phyloP scores from a whole-genome alignment of 495 filamentous ascomycete genomes.

The Tuber microsphaerosporum region DNA sequence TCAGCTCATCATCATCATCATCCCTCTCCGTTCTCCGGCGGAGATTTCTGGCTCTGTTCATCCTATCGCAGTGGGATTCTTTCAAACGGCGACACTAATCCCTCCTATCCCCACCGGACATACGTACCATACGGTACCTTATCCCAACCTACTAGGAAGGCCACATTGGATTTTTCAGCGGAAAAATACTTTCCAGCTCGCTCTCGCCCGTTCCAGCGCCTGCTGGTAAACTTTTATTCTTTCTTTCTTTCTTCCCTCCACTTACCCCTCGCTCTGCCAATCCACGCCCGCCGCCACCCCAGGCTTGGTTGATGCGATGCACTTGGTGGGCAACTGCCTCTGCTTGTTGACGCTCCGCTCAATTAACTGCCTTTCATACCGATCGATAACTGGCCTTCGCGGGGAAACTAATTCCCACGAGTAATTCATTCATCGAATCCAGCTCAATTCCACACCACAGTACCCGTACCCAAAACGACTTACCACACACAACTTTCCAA shows the following conservation, averaged over 20 bases:
- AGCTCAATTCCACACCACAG: background rate
- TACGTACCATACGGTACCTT: background rate
- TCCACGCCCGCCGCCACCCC: background rate
- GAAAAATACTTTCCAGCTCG: slow-evolving; percentile 17
- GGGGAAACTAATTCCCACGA: slow-evolving; percentile 23
- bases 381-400: slow-evolving; percentile 7
- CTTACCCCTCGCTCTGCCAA: background rate
- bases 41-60: background rate
- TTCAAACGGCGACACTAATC: background rate
- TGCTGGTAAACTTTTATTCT: slow-evolving; percentile 13
- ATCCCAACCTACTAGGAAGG: background rate
- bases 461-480: background rate
- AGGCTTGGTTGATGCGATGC: background rate
- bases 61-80: background rate
- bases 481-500: slow-evolving; percentile 21
- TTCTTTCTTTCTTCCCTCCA: background rate
- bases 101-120: background rate
- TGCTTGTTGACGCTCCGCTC: slow-evolving; percentile 10
- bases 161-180: slow-evolving; percentile 16
- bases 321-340: background rate
- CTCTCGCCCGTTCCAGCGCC: slow-evolving; percentile 15
- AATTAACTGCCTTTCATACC: slow-evolving; percentile 16
- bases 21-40: background rate
- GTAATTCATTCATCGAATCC: background rate
- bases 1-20: slow-evolving; percentile 13